Evolutionary conservation across 371 early-diverging fungal species (phyloP), one percentile per base, ranked within the genome.

Genomic region (Mucor circinelloides): DNA sequence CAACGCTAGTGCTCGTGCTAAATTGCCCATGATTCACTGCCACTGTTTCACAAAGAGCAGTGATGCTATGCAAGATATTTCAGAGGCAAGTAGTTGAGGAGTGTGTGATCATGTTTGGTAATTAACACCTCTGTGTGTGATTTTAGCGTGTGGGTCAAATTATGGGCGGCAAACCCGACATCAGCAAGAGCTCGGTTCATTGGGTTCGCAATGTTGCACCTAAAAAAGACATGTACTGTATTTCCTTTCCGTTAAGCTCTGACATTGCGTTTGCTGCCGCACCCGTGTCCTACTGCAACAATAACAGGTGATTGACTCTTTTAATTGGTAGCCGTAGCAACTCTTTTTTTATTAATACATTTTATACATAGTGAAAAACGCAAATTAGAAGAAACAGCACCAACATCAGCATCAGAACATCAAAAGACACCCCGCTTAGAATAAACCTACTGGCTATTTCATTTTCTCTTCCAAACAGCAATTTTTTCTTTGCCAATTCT

Each of bases 151-250:
- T 89, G 3, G 85, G 87, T 56, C 70, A 74, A 17, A 79, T 79
- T 40, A 82, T 89, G 62, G 85, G 83, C 17, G 66, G 77, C 27
- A 67, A 73, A 46, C 61, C 88, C 13, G 85, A 87, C 36, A 65
- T 69, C 50, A 78, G 82, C 58, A 76, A 78, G 23, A 75, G 85
- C 25, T 69, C 73, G 1, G 67, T 94, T 1, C 90, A 93, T 67
- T 87, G 83, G 68, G 98, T 99, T 2, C 89, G 98, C 28, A 92
- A 90, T 59, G 99, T 99, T 0, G 97, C 99, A 2, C 99, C 99
- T 2, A 95, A 95, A 67, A 99, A 98, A 84, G 95, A 97, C 54
- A 98, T 99, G 99, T 91, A 93, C 72, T 98, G 99, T 69, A 78
- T 97, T 42, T 91, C 94, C 6, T 94, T 99, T 72, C 82, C 83